A percentile compares a stretch with the other conserved stretches of the same genome.
phyloP scores from a whole-genome alignment of 169 alveolate genomes.

The Ichthyophthirius multifiliis region DNA sequence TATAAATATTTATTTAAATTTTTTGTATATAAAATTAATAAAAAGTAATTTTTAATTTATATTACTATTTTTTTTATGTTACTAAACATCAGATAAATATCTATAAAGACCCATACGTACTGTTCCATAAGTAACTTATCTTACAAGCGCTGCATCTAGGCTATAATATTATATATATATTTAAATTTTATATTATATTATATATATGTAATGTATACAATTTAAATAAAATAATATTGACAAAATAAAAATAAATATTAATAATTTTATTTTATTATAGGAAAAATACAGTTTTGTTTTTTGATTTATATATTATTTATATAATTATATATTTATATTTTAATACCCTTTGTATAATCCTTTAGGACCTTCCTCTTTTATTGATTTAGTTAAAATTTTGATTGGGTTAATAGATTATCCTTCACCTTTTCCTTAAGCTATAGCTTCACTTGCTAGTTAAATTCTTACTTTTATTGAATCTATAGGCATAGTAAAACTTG shows the following conservation, averaged over 20 bases:
- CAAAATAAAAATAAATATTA: too few relatives aligned
- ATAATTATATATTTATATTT: too few relatives aligned
- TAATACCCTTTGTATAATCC: constrained; percentile 33
- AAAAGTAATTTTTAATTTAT: too few relatives aligned
- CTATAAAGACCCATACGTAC: constrained; percentile 94
- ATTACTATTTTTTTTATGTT: constrained; percentile 48
- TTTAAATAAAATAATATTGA: constrained; percentile 66
- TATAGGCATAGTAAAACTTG: constrained; percentile 67
- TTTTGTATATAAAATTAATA: too few relatives aligned
- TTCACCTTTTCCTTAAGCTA: constrained; percentile 29
- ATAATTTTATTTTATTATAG: too few relatives aligned
- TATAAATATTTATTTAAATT: too few relatives aligned
- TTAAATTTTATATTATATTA: not conserved
- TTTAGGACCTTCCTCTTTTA: constrained; percentile 40
- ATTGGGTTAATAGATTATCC: constrained; percentile 50
- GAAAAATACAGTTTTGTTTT: too few relatives aligned
- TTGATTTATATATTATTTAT: too few relatives aligned
- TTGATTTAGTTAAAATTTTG: constrained; percentile 51
- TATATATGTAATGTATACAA: constrained; percentile 43
- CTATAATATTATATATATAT: not conserved
- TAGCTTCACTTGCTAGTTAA: constrained; percentile 71
- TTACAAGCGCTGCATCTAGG: constrained; percentile 92
- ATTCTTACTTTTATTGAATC: constrained; percentile 74
- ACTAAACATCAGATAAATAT: constrained; percentile 15
- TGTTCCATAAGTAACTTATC: constrained; percentile 94